A percentile compares a stretch with the other conserved stretches of the same genome.
These are phyloP conservation scores for Aspergillus carlsbadensis DNA, from an alignment of 495 filamentous ascomycete species.

Conservation along the genomic window DNA sequence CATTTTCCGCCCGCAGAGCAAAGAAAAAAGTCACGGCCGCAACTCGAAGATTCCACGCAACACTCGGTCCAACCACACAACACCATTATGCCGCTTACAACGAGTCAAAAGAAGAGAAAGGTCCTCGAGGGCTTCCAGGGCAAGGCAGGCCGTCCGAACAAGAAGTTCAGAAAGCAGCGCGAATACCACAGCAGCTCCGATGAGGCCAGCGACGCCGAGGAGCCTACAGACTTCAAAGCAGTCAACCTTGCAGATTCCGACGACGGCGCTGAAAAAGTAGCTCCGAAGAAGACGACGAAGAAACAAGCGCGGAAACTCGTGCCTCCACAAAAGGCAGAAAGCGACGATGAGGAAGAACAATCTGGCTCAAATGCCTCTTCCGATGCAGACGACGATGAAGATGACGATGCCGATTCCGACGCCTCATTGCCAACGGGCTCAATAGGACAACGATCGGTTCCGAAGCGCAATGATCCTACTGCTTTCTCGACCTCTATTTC, in stretches of 20 bases:
- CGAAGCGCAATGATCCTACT: constrained; percentile 83
- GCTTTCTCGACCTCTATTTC: constrained; percentile 89
- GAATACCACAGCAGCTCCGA: constrained; percentile 75
- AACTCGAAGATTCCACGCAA: constrained; percentile 1
- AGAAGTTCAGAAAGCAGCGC: constrained; percentile 69
- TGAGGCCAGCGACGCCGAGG: constrained; percentile 44
- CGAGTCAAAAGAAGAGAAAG: constrained; percentile 57
- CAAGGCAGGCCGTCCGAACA: constrained; percentile 53
- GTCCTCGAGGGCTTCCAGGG: constrained; percentile 56
- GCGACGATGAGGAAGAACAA: constrained; percentile 36
- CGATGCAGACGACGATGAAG: constrained; percentile 28
- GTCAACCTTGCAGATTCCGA: constrained; percentile 70
- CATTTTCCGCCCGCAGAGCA: constrained; percentile 27
- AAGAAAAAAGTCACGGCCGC: constrained; percentile 35
- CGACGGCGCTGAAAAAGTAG: constrained; percentile 43
- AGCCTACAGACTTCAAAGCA: constrained; percentile 52
- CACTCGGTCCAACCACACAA: not conserved
- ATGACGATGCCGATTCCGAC: constrained; percentile 30
- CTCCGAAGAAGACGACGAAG: constrained; percentile 21
- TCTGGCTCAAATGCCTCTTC: constrained; percentile 35
- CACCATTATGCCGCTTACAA: constrained; percentile 37
- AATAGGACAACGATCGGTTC: constrained; percentile 26
- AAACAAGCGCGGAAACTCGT: constrained; percentile 23
- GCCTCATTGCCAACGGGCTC: constrained; percentile 18
- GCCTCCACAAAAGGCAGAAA: constrained; percentile 19